phyloP scores from a whole-genome alignment of 163 green algal genomes.

The Chloromonas sp. region DNA sequence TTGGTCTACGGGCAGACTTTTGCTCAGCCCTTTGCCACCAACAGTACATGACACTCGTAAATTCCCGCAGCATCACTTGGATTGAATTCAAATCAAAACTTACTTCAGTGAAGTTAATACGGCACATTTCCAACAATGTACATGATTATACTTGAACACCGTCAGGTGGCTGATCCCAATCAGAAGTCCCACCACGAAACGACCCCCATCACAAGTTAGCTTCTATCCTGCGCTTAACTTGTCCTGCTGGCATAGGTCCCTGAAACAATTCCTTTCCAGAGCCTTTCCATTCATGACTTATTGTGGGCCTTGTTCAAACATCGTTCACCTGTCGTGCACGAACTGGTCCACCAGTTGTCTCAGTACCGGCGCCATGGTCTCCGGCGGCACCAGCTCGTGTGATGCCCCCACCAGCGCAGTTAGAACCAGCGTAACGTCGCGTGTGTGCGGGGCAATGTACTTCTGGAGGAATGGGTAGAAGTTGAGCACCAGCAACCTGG shows the following conservation, averaged over 20 bases:
- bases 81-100: slow-evolving; percentile 41
- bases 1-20: too few relatives aligned
- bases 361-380: slow-evolving; percentile 81
- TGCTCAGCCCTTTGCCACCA: too few relatives aligned
- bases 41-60: too few relatives aligned
- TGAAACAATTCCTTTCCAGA: background rate
- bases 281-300: background rate
- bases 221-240: too few relatives aligned
- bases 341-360: slow-evolving; percentile 92
- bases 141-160: too few relatives aligned
- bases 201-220: too few relatives aligned
- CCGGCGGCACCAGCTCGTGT: slow-evolving; percentile 75
- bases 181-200: too few relatives aligned
- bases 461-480: slow-evolving; percentile 94
- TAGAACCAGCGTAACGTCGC: slow-evolving; percentile 81
- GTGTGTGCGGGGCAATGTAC: slow-evolving; percentile 84
- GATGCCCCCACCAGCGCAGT: slow-evolving; percentile 45
- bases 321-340: slow-evolving; percentile 79
- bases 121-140: too few relatives aligned
- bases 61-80: too few relatives aligned
- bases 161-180: too few relatives aligned
- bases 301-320: background rate
- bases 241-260: background rate
- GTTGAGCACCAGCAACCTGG: slow-evolving; percentile 80
- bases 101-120: too few relatives aligned